phyloP scores from a whole-genome alignment of 1,284 basidiomycete genomes.

The Rhizoctonia solani region DNA sequence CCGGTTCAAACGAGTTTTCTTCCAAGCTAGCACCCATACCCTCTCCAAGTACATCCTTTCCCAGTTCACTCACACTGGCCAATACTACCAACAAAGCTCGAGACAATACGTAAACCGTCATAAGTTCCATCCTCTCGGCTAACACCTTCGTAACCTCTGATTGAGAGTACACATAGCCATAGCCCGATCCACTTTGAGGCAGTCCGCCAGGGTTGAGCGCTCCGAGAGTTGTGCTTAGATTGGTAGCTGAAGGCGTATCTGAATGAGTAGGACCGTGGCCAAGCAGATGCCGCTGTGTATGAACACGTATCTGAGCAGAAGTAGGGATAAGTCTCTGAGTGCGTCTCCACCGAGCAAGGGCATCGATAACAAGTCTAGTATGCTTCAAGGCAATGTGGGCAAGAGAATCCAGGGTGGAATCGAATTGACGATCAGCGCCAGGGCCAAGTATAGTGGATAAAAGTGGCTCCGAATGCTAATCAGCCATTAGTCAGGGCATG shows the following conservation, averaged over 20 bases:
- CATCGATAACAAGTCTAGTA: constrained; percentile 82
- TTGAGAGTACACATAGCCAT: constrained; percentile 39
- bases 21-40: constrained; percentile 77
- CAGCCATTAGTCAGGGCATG: constrained; percentile 6
- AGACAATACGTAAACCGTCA: constrained; percentile 82
- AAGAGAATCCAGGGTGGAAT: constrained; percentile 70
- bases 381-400: constrained; percentile 86
- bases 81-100: constrained; percentile 80
- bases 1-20: constrained; percentile 78
- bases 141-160: constrained; percentile 55
- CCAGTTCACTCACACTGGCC: constrained; percentile 54
- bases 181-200: not conserved
- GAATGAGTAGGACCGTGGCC: constrained; percentile 49
- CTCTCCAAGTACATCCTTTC: constrained; percentile 77
- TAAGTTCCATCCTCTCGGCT: constrained; percentile 6
- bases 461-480: constrained; percentile 34
- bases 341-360: constrained; percentile 85
- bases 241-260: constrained; percentile 40
- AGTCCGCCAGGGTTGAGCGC: constrained; percentile 11
- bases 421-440: constrained; percentile 58
- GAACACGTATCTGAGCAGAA: constrained; percentile 40
- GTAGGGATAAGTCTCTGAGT: constrained; percentile 52
- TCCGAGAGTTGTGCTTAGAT: not conserved
- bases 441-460: constrained; percentile 24
- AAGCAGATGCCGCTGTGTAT: constrained; percentile 39